Percentiles rank a stretch among this genome's conserved stretches.
Conservation (phyloP, 2,329 filamentous ascomycete genomes). For the Didymella keratinophila region DNA sequence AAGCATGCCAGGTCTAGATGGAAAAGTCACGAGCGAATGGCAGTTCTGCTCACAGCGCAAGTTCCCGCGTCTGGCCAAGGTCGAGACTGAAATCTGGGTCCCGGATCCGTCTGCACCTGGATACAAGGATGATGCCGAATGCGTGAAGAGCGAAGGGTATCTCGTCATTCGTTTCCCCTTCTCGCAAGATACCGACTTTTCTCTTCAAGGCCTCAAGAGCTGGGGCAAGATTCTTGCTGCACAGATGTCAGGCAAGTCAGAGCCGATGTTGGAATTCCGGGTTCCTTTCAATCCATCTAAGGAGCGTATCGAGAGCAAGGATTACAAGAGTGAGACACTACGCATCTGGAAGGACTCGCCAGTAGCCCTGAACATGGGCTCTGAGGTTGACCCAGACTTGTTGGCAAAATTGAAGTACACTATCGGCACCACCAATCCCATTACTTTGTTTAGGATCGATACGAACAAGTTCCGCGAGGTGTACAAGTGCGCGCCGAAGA, state of each 20-base stretch:
- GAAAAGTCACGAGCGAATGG: constrained; percentile 62
- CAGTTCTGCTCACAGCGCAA: constrained; percentile 74
- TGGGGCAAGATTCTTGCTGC: constrained; percentile 46
- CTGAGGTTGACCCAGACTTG: constrained; percentile 60
- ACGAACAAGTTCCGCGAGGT: constrained; percentile 65
- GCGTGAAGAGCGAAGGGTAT: constrained; percentile 64
- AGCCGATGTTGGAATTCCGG: constrained; percentile 69
- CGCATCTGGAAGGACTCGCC: constrained; percentile 70
- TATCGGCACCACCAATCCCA: constrained; percentile 70
- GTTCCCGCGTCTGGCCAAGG: constrained; percentile 73
- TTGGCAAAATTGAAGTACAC: constrained; percentile 70
- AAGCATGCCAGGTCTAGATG: constrained; percentile 53
- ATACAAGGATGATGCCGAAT: constrained; percentile 59
- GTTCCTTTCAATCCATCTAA: constrained; percentile 70
- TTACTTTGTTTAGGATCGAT: constrained; percentile 74
- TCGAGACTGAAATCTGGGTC: constrained; percentile 73
- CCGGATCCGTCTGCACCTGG: constrained; percentile 67
- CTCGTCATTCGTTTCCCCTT: constrained; percentile 72
- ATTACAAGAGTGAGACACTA: constrained; percentile 68
- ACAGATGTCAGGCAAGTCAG: constrained; percentile 51
- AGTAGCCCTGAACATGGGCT: constrained; percentile 55
- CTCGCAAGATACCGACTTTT: constrained; percentile 47
- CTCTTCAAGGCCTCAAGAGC: constrained; percentile 42
- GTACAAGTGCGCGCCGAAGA: constrained; percentile 65
- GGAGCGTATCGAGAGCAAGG: constrained; percentile 64